Percentiles rank a stretch among this genome's conserved stretches.
Evolutionary conservation across 371 early-diverging fungal genomes (phyloP).

Genomic region (Lichtheimia corymbifera): DNA sequence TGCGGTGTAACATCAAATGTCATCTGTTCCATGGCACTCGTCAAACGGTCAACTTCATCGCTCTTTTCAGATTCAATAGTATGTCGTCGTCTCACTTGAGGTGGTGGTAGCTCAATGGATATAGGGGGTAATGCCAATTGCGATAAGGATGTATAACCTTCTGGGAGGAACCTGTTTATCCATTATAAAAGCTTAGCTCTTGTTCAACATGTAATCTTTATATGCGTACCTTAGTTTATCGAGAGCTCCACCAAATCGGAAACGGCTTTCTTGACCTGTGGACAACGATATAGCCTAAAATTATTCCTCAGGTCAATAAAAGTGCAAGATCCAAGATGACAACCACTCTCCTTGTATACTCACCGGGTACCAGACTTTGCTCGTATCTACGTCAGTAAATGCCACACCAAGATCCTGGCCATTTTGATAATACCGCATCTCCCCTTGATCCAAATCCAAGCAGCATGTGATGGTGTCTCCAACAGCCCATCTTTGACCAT

Average conservation of each 20-base stretch:
- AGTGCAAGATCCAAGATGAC: no score
- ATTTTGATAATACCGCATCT: constrained; percentile 62
- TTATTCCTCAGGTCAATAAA: background rate
- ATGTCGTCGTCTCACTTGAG: constrained; percentile 15
- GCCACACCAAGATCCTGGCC: constrained; percentile 70
- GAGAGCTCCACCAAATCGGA: constrained; percentile 41
- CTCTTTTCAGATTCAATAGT: constrained; percentile 8
- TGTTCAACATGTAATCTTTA: background rate
- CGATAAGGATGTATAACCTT: constrained; percentile 29
- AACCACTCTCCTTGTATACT: background rate
- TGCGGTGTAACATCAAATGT: background rate
- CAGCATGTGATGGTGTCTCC: constrained; percentile 64
- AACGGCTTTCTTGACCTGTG: constrained; percentile 42
- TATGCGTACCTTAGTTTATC: constrained; percentile 29
- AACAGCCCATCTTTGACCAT: constrained; percentile 64
- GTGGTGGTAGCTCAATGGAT: constrained; percentile 24
- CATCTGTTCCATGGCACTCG: constrained; percentile 18
- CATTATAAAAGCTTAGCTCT: background rate
- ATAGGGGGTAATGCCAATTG: constrained; percentile 8
- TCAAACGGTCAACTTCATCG: constrained; percentile 10
- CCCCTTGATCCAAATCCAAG: constrained; percentile 60
- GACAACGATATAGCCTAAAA: constrained; percentile 39
- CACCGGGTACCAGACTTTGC: constrained; percentile 60
- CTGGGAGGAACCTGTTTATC: constrained; percentile 26
- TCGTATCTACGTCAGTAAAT: constrained; percentile 47